A percentile compares a stretch with the other conserved stretches of the same genome.
Conservation (phyloP, 83 land plant species). For the Isoetes engelmannii region DNA sequence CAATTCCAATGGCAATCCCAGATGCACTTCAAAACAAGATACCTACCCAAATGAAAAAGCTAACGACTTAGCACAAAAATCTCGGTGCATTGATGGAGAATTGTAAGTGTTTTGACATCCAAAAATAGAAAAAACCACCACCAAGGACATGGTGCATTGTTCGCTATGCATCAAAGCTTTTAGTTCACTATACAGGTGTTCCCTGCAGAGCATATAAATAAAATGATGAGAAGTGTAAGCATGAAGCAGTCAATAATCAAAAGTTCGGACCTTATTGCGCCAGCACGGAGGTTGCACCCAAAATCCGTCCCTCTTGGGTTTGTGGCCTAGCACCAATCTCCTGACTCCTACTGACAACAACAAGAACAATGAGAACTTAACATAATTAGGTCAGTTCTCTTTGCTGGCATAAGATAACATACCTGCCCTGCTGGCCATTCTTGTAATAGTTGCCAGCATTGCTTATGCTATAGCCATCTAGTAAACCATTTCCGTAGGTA, state of each 20-base stretch:
- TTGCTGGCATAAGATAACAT: not conserved
- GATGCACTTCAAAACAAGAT: too few species aligned
- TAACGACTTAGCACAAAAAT: too few species aligned
- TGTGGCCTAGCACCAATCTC: constrained; percentile 6
- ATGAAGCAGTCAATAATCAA: not conserved
- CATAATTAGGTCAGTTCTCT: not conserved
- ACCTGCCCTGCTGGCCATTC: not conserved
- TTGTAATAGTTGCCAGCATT: not conserved
- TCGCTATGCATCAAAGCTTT: not conserved
- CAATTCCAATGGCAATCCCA: too few species aligned
- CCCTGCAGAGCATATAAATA: not conserved
- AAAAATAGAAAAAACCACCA: not conserved
- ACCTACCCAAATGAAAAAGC: too few species aligned
- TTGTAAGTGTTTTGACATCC: not conserved
- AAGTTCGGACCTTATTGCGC: not conserved
- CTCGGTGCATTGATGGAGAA: not conserved
- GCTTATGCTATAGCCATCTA: not conserved
- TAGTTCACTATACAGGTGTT: not conserved
- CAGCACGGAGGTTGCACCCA: not conserved
- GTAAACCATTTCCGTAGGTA: not conserved
- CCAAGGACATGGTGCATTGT: not conserved
- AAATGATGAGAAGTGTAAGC: not conserved
- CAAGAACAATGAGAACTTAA: not conserved
- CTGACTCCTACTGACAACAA: not conserved
- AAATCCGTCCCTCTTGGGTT: constrained; percentile 7